Conservation (phyloP, 148 eudicot genomes). For the Diospyros kaki region DNA sequence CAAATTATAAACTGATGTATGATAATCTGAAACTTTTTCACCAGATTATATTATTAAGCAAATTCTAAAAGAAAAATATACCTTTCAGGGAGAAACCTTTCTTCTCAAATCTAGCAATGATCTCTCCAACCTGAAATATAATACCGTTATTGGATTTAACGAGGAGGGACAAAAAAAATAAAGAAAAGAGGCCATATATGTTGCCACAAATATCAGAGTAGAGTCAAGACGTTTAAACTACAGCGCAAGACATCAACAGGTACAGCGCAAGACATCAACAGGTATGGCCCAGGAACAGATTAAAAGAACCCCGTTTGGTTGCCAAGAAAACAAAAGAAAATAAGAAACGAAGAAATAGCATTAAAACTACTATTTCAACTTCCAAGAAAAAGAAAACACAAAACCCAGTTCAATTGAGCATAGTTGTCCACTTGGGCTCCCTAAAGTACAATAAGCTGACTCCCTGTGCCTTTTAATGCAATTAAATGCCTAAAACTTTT, state of each 20-base stretch:
- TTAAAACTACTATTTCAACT: not conserved
- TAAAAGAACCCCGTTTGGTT: not conserved
- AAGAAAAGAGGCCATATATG: too few species aligned
- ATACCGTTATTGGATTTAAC: not conserved
- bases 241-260: too few species aligned
- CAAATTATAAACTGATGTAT: too few species aligned
- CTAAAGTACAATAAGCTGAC: not conserved
- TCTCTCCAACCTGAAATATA: constrained; percentile 67
- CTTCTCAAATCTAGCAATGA: constrained; percentile 89
- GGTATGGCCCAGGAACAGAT: not conserved
- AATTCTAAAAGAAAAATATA: constrained; percentile 15
- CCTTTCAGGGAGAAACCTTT: constrained; percentile 89
- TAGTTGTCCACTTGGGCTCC: too few species aligned
- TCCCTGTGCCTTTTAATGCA: not conserved
- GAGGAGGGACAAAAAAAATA: not conserved
- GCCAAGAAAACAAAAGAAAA: not conserved
- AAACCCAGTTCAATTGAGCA: not conserved
- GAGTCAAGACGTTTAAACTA: too few species aligned
- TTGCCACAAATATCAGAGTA: too few species aligned
- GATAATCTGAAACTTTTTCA: too few species aligned
- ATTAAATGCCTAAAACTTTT: not conserved
- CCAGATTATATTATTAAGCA: not conserved
- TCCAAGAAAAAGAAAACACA: not conserved
- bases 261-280: not conserved
- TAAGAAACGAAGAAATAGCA: not conserved